A percentile compares a stretch with the other conserved stretches of the same genome.
Conservation (phyloP, 345 rosid species). For the Iberis pinnata region DNA sequence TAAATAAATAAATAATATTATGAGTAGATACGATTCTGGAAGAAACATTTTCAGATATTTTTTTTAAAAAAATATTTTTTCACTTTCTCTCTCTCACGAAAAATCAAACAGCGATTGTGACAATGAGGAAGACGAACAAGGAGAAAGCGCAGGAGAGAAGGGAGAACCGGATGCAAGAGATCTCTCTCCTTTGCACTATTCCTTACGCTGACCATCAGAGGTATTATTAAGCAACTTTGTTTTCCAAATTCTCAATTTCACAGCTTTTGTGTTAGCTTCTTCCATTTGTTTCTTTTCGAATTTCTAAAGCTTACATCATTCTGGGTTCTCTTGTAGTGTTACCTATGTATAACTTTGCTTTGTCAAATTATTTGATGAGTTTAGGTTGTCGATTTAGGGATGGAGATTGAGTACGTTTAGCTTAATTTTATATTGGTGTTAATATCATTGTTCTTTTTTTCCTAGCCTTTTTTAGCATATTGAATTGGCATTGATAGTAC, state of each 20-base stretch:
- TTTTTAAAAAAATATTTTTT: no score
- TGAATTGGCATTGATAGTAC: background rate
- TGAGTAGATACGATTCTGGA: no score
- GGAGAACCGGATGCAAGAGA: conserved; percentile 70
- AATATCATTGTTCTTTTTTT: background rate
- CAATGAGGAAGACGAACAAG: conserved; percentile 50
- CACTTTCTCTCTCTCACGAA: no score
- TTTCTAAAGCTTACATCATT: no score
- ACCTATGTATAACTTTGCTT: background rate
- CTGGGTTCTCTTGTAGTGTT: background rate
- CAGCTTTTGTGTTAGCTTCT: background rate
- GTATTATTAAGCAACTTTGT: conserved; percentile 24
- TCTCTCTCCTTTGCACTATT: conserved; percentile 76
- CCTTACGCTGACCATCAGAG: conserved; percentile 85
- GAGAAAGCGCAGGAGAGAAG: conserved; percentile 68
- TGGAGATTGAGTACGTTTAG: background rate
- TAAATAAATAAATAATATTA: no score
- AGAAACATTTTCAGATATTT: no score
- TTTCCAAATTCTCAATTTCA: background rate
- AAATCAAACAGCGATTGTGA: no score
- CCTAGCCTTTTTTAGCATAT: background rate
- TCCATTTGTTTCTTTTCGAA: no score
- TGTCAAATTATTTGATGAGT: background rate
- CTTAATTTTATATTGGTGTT: background rate
- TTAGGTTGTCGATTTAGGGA: background rate